Percentiles rank a stretch among this genome's conserved stretches.
phyloP scores from a whole-genome alignment of 139 green algal species.

The Axilococcus clingmanii region DNA sequence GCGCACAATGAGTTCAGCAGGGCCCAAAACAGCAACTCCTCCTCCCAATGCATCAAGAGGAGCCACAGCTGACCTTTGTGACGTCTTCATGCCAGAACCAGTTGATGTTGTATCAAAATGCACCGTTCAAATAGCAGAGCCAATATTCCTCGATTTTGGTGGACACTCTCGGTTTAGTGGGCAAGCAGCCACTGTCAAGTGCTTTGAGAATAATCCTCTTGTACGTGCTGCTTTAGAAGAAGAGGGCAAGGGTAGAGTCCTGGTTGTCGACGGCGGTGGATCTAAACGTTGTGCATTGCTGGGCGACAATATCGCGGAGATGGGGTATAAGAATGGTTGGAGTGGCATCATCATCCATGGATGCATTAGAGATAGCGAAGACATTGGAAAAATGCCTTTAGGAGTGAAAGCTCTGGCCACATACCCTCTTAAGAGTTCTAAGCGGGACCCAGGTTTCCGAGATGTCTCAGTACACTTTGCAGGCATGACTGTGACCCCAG shows the following conservation, averaged over 20 bases:
- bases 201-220: constrained; percentile 91
- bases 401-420: constrained; percentile 83
- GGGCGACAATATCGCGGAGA: constrained; percentile 88
- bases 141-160: constrained; percentile 60
- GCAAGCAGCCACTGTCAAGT: constrained; percentile 63
- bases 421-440: constrained; percentile 81
- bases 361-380: constrained; percentile 85
- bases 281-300: constrained; percentile 83
- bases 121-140: constrained; percentile 33
- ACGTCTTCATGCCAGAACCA: constrained; percentile 55
- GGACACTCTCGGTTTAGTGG: constrained; percentile 59
- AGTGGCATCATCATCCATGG: constrained; percentile 88
- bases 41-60: constrained; percentile 53
- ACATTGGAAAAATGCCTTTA: constrained; percentile 74
- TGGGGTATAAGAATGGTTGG: constrained; percentile 86
- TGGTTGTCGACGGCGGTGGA: constrained; percentile 88
- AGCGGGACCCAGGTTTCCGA: constrained; percentile 69
- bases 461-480: constrained; percentile 69
- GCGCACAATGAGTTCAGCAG: constrained; percentile 5
- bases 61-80: constrained; percentile 75
- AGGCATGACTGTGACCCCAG: constrained; percentile 58
- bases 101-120: constrained; percentile 40
- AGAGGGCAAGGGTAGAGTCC: constrained; percentile 63
- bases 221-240: constrained; percentile 78
- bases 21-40: constrained; percentile 30